phyloP scores from a whole-genome alignment of 1,284 basidiomycete species.

The Ceratobasidium sp. region DNA sequence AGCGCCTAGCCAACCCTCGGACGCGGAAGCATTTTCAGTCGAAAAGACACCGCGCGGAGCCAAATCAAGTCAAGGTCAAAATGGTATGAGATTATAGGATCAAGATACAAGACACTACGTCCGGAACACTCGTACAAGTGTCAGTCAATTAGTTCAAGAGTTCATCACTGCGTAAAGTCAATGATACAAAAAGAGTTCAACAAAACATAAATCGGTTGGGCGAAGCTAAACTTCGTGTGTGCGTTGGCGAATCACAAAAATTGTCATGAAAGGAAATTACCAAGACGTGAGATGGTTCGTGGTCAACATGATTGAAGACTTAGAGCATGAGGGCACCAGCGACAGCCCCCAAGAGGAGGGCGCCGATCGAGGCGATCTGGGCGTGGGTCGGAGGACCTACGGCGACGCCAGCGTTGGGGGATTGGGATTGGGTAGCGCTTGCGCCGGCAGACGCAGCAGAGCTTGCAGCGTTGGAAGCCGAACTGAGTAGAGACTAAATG shows the following conservation, averaged over 20 bases:
- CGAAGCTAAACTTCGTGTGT: slow-evolving; percentile 24
- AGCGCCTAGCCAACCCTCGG: too few relatives aligned
- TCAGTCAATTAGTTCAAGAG: slow-evolving; percentile 26
- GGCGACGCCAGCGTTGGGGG: slow-evolving; percentile 34
- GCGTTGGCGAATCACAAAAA: not conserved
- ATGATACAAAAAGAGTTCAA: slow-evolving; percentile 25
- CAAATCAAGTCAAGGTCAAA: not conserved
- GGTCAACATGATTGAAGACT: not conserved
- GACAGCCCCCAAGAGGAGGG: slow-evolving; percentile 21
- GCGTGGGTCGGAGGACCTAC: slow-evolving; percentile 11
- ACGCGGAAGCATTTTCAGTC: too few relatives aligned
- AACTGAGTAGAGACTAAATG: slow-evolving; percentile 28
- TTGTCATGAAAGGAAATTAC: not conserved
- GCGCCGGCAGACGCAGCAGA: not conserved
- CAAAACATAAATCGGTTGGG: not conserved
- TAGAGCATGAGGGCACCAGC: slow-evolving; percentile 43
- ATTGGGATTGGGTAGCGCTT: not conserved
- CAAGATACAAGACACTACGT: slow-evolving; percentile 14
- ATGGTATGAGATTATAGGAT: slow-evolving; percentile 34
- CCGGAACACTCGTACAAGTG: slow-evolving; percentile 35
- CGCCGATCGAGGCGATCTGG: slow-evolving; percentile 32
- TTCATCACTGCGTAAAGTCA: slow-evolving; percentile 10
- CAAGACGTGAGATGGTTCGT: slow-evolving; percentile 19
- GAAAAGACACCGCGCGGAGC: too few relatives aligned
- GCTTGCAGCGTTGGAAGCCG: not conserved